Conservation (phyloP, 495 filamentous ascomycete species). For the Penicillium odoratum region DNA sequence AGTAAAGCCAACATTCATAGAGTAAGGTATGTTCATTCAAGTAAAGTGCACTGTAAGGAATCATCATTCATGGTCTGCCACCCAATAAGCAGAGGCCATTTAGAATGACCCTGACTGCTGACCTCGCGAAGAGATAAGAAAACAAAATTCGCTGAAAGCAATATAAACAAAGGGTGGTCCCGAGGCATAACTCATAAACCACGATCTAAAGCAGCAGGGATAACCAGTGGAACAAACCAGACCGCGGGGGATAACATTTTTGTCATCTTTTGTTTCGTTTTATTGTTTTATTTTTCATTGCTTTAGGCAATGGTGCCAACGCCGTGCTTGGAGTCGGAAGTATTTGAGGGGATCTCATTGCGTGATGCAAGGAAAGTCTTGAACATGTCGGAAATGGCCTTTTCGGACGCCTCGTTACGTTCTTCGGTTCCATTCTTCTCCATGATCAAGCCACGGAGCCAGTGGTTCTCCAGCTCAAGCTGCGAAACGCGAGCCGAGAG, state of each 20-base stretch:
- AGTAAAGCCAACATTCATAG: background rate
- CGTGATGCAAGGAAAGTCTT: constrained; percentile 48
- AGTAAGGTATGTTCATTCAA: background rate
- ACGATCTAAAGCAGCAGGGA: constrained; percentile 11
- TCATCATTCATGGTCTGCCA: constrained; percentile 9
- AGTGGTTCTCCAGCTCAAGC: constrained; percentile 93
- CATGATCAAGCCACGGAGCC: constrained; percentile 89
- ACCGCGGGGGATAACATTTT: constrained; percentile 6
- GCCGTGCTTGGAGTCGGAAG: constrained; percentile 39
- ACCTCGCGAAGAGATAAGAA: background rate
- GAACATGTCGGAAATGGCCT: constrained; percentile 51
- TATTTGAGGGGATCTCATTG: constrained; percentile 34
- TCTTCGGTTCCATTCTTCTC: constrained; percentile 74
- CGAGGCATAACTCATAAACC: constrained; percentile 6
- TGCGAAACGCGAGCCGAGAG: constrained; percentile 81
- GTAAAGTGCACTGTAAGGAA: constrained; percentile 8
- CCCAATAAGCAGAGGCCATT: constrained; percentile 6
- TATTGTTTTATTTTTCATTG: constrained; percentile 14
- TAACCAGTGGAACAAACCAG: constrained; percentile 8
- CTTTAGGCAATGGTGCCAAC: constrained; percentile 36
- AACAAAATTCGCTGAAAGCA: constrained; percentile 12
- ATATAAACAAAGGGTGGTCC: constrained; percentile 12
- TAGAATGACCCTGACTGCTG: constrained; percentile 2
- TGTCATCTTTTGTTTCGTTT: constrained; percentile 10
- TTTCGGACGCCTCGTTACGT: constrained; percentile 39